Conservation (phyloP, 768 basidiomycete genomes). For the Termitomyces eurrhizus region DNA sequence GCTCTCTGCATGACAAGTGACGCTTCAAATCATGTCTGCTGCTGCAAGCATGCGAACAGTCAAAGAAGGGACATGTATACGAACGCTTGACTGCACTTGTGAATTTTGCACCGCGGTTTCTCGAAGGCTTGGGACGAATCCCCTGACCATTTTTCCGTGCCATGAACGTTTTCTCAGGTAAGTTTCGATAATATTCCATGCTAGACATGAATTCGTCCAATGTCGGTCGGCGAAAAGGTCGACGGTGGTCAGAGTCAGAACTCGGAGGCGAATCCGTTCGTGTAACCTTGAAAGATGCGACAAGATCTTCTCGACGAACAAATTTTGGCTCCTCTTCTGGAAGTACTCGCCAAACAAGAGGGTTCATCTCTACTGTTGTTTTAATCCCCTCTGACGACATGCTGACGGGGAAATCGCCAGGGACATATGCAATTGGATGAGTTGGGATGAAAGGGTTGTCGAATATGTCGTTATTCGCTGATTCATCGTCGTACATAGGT, state of each 20-base stretch:
- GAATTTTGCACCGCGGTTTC: not conserved
- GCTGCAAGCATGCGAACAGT: slow-evolving; percentile 9
- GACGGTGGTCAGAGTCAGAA: not conserved
- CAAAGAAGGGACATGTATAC: not conserved
- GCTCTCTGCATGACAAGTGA: slow-evolving; percentile 9
- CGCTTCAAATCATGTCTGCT: slow-evolving; percentile 10
- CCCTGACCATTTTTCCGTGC: not conserved
- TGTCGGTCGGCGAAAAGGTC: slow-evolving; percentile 3
- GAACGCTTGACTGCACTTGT: not conserved
- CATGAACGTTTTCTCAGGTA: not conserved
- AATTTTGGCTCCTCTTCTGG: not conserved
- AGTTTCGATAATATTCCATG: slow-evolving; percentile 4
- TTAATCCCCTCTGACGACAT: not conserved
- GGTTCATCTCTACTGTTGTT: not conserved
- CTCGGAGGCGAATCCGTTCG: not conserved
- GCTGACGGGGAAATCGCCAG: not conserved
- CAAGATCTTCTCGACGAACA: slow-evolving; percentile 5
- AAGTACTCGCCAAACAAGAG: slow-evolving; percentile 8
- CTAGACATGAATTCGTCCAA: slow-evolving; percentile 12
- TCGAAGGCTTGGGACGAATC: not conserved
- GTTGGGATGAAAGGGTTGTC: slow-evolving; percentile 8
- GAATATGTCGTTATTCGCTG: not conserved
- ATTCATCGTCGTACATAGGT: not conserved
- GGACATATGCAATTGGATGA: not conserved
- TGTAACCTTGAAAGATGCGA: not conserved